Evolutionary conservation across 768 basidiomycete species (phyloP).

Genomic region (Boletus insuetus): DNA sequence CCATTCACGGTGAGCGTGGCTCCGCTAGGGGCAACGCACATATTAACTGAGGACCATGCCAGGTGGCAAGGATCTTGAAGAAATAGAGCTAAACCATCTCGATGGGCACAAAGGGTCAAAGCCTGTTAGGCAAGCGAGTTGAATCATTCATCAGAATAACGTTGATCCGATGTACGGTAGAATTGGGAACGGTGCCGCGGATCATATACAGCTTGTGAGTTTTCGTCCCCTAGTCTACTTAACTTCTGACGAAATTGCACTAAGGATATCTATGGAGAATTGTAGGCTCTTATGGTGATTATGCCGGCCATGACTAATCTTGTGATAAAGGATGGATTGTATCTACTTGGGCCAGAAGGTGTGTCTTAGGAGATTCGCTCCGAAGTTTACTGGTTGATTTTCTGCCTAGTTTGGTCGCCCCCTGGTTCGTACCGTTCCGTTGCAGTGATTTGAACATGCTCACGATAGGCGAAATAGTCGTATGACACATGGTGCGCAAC

Average conservation of each 20-base stretch:
- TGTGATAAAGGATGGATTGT: slow-evolving; percentile 74
- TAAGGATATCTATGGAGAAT: slow-evolving; percentile 95
- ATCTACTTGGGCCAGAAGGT: slow-evolving; percentile 96
- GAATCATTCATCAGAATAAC: background rate
- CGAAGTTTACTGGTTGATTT: background rate
- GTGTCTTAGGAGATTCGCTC: slow-evolving; percentile 7
- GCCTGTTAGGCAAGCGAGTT: slow-evolving; percentile 57
- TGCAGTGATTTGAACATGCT: background rate
- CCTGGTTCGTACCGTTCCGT: slow-evolving; percentile 45
- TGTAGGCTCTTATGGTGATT: slow-evolving; percentile 41
- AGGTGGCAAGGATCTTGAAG: slow-evolving; percentile 79
- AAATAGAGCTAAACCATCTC: slow-evolving; percentile 80
- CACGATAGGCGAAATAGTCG: slow-evolving; percentile 31
- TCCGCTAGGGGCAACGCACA: background rate
- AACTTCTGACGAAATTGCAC: background rate
- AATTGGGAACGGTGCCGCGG: slow-evolving; percentile 95
- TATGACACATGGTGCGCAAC: slow-evolving; percentile 58
- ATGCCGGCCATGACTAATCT: background rate
- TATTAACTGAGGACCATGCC: background rate
- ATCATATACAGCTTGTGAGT: slow-evolving; percentile 82
- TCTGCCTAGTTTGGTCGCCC: slow-evolving; percentile 65
- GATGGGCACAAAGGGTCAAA: slow-evolving; percentile 86
- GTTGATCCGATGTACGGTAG: slow-evolving; percentile 27
- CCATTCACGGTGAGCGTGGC: slow-evolving; percentile 69
- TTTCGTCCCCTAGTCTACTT: background rate